These are phyloP conservation scores for Amaranthus palmeri DNA, from an alignment of 148 eudicot genomes.

Conservation along the genomic window DNA sequence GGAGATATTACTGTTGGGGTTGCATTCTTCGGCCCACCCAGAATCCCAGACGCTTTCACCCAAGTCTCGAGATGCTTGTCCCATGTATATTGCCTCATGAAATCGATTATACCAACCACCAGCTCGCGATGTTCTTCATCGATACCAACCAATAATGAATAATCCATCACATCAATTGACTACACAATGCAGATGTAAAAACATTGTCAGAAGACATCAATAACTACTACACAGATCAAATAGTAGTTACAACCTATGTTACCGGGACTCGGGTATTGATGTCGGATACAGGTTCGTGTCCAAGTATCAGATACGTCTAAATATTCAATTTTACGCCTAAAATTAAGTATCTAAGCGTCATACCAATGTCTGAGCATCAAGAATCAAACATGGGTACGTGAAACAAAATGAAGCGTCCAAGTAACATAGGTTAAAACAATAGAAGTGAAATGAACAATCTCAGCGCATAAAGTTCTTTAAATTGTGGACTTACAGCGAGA, in stretches of 20 bases:
- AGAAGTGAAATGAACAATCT: not conserved
- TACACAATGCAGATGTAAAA: conserved; percentile 12
- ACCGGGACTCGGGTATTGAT: no score
- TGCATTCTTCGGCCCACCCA: conserved; percentile 61
- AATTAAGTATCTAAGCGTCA: no score
- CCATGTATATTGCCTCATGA: conserved; percentile 81
- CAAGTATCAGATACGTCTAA: no score
- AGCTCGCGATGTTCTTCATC: conserved; percentile 62
- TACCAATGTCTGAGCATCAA: no score
- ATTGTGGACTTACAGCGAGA: conserved; percentile 51
- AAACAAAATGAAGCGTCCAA: not conserved
- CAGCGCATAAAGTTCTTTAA: not conserved
- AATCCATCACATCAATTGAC: conserved; percentile 72
- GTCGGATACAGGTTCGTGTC: no score
- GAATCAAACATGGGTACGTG: no score
- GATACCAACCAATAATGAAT: conserved; percentile 61
- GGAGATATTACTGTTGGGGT: conserved; percentile 71
- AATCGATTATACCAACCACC: conserved; percentile 66
- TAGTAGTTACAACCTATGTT: no score
- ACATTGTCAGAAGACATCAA: not conserved
- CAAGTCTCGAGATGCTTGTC: conserved; percentile 79
- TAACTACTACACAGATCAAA: not conserved
- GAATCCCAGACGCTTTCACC: conserved; percentile 75
- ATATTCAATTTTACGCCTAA: no score
- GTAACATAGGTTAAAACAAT: not conserved